These are phyloP conservation scores for Chondrus crispus DNA, from an alignment of 23 red algal species.

Conservation along the genomic window DNA sequence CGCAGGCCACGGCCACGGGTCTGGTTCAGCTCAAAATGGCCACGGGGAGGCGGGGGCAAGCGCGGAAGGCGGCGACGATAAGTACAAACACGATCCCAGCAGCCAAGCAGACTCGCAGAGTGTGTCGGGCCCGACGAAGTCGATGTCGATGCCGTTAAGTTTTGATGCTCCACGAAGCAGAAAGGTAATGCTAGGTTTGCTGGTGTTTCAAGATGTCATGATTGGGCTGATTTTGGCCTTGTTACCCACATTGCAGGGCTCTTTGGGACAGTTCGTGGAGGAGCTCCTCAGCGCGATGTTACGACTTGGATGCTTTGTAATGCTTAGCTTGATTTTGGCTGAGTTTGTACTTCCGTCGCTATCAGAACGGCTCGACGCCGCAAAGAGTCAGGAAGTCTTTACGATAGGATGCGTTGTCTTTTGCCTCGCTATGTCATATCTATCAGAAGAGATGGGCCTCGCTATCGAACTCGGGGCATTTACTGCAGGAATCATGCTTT, in stretches of 20 bases:
- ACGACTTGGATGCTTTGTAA: conserved; percentile 69
- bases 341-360: conserved; percentile 70
- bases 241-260: conserved; percentile 66
- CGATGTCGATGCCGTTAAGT: background rate
- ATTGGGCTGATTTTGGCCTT: conserved; percentile 83
- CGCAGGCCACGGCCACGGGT: background rate
- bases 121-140: background rate
- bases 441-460: conserved; percentile 76
- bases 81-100: background rate
- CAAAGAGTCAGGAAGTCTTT: conserved; percentile 69
- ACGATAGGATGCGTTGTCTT: conserved; percentile 78
- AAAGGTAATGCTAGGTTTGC: conserved; percentile 70
- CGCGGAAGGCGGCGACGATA: background rate
- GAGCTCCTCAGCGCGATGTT: conserved; percentile 59
- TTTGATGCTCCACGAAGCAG: conserved; percentile 59
- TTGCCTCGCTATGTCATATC: conserved; percentile 68
- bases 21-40: too few relatives aligned
- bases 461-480: conserved; percentile 87
- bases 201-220: conserved; percentile 85
- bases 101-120: background rate
- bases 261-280: conserved; percentile 57
- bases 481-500: conserved; percentile 74
- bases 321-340: conserved; percentile 68
- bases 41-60: background rate
- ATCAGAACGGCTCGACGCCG: conserved; percentile 58